A percentile compares a stretch with the other conserved stretches of the same genome.
phyloP scores from a whole-genome alignment of 23 red algal genomes.

The Agarophyton chilense region DNA sequence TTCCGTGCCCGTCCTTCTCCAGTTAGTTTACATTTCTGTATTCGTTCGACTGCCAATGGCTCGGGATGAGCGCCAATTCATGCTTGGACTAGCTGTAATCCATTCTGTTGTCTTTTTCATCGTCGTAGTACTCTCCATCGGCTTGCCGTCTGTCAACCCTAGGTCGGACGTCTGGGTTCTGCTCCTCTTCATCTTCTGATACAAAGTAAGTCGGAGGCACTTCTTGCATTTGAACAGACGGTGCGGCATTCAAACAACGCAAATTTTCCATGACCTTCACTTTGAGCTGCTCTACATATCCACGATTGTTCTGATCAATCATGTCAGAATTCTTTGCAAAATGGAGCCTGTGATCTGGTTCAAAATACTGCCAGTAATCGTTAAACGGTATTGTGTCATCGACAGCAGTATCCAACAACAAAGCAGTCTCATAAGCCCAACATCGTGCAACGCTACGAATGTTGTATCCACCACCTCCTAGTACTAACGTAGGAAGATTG shows the following conservation, averaged over 20 bases:
- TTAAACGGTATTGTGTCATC: constrained; percentile 96
- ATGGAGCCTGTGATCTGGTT: constrained; percentile 94
- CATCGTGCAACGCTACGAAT: constrained; percentile 97
- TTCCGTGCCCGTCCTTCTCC: neutral
- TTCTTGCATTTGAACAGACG: constrained; percentile 96
- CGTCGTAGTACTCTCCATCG: constrained; percentile 67
- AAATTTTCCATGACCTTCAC: constrained; percentile 94
- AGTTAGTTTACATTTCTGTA: neutral
- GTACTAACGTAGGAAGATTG: constrained; percentile 83
- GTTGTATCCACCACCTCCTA: constrained; percentile 98
- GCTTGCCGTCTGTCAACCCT: constrained; percentile 40
- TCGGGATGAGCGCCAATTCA: neutral
- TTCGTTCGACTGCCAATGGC: neutral
- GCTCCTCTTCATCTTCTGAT: constrained; percentile 71
- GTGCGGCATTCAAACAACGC: constrained; percentile 79
- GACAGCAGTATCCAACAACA: constrained; percentile 75
- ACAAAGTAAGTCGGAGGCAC: constrained; percentile 81
- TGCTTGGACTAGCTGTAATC: neutral
- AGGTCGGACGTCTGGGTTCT: constrained; percentile 54
- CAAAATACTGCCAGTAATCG: constrained; percentile 99
- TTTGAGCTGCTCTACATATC: constrained; percentile 96
- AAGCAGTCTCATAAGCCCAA: constrained; percentile 95
- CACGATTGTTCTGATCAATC: constrained; percentile 88
- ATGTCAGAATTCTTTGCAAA: constrained; percentile 74
- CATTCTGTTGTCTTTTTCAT: constrained; percentile 59